Evolutionary conservation across 1,284 basidiomycete species (phyloP), one percentile per base, ranked within the genome.

Genomic region (Cutaneotrichosporon sp.): DNA sequence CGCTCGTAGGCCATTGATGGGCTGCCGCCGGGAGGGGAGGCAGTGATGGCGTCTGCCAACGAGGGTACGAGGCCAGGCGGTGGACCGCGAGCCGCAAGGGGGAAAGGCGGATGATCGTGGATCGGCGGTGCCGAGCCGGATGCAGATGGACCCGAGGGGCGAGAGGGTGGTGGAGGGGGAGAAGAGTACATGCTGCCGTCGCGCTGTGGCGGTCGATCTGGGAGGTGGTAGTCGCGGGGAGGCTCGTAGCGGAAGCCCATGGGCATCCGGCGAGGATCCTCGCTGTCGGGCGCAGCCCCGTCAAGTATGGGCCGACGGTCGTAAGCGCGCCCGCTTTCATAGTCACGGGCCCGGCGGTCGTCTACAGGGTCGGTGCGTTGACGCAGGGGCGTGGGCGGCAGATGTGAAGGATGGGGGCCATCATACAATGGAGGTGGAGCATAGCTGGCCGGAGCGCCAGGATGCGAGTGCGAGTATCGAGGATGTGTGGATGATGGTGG

Each of bases 301-400:
- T 42, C 47, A 31, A 13, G 47, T 14, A 50, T 9, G 7, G 8
- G 3, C 24, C 47, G 27, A 3, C 47, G 24, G 18, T 31, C 47
- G 27, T 31, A 50, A 18, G 25, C 14, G 18, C 47, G 47, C n/a
- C n/a, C n/a, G 25, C 16, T 31, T n/a, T 50, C 47, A 31, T 50
- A 50, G 25, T 50, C 47, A 25, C 47, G 47, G 14, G 27, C 14
- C 13, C 25, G 47, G 7, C 47, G 47, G 25, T 50, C 47, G 18
- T 50, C 47, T n/a, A n/a, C 47, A 50, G 47, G 47, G 47, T 50
- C 27, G 25, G 13, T n/a, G 47, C 20, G 31, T n/a, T 38, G 52
- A 22, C 34, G 22, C 36, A 42, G 18, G 11, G 33, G 36, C 14
- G 36, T 22, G 10, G 36, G 36, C 20, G 25, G 36, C 8, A 27